Base-by-base conservation (phyloP, 192 early-diverging fungal species). In the Coemansia sp. region DNA sequence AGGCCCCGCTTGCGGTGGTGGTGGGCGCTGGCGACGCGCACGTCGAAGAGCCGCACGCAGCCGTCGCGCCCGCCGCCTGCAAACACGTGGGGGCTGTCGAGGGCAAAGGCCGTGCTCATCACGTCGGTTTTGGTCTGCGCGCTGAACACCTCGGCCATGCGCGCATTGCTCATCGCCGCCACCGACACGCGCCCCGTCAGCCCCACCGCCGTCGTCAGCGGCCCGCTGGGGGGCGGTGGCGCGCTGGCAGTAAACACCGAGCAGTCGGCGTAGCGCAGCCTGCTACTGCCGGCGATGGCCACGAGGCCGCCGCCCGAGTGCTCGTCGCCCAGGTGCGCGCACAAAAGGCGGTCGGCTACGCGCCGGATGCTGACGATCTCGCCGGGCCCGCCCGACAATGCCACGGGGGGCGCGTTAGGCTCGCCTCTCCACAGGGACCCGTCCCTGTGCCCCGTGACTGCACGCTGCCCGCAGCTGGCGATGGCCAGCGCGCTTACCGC, bases 61-160 rank as follows among this genome's bases (percentile, higher is more conserved):
- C 79, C 79, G 40, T 81, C 79, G 48, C 79, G 67, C 4, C 79
- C 79, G 27, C 79, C 79, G 39, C 74, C 67, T 40, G 57, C 66
- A 39, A 69, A 63, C 42, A 81, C 67, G 17, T 48, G 19, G 3
- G 29, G 37, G 31, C 29, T 54, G 9, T 77, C 67, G 0, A 46
- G 42, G 31, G 69, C 14, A 65, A 81, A 73, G 3, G 63, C 19
- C 0, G 74, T 73, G 62, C 79, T 70, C 29, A 81, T 16, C 1
- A 81, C 70, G 48, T 81, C 79, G 10, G 74, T 64, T 5, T 62
- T 48, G 6, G 77, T 74, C 9, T 31, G 39, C 36, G 42, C 56
- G 8, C 9, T 46, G 42, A 79, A 79, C 46, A 57, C 36, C 3
- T 48, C 34, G 5, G n/a, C 17, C 34, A 66, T 42, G 36, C 36